phyloP scores from a whole-genome alignment of 768 basidiomycete species.

The Collybia sp. region DNA sequence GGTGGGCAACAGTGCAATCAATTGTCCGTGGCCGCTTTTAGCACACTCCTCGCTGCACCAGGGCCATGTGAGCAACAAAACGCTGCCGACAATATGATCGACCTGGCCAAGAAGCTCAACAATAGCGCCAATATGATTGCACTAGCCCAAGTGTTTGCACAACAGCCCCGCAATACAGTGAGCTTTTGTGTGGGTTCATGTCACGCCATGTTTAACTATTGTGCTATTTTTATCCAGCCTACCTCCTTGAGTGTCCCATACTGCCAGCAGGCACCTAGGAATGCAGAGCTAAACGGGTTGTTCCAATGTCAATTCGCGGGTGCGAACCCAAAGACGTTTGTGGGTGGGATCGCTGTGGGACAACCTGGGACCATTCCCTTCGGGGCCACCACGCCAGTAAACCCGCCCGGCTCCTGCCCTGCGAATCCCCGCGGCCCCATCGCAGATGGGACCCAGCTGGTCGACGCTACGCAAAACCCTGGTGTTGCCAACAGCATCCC shows the following conservation, averaged over 20 bases:
- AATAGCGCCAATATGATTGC: slow-evolving; percentile 43
- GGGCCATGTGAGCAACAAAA: slow-evolving; percentile 54
- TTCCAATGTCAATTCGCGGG: slow-evolving; percentile 59
- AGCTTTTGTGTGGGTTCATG: slow-evolving; percentile 11
- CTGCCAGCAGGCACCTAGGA: slow-evolving; percentile 49
- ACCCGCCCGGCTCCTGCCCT: slow-evolving; percentile 46
- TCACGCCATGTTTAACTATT: neutral
- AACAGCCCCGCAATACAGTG: slow-evolving; percentile 56
- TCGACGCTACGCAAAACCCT: slow-evolving; percentile 27
- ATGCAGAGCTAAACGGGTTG: slow-evolving; percentile 46
- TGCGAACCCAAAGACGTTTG: slow-evolving; percentile 37
- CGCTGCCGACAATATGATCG: slow-evolving; percentile 48
- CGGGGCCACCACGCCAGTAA: slow-evolving; percentile 31
- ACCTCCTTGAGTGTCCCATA: slow-evolving; percentile 40
- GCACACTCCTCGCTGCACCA: slow-evolving; percentile 53
- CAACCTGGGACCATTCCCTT: slow-evolving; percentile 49
- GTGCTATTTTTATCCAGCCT: slow-evolving; percentile 22
- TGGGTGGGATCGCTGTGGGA: slow-evolving; percentile 37
- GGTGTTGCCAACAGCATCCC: slow-evolving; percentile 17
- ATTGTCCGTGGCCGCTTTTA: slow-evolving; percentile 48
- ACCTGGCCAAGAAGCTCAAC: slow-evolving; percentile 37
- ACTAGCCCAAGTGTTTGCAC: slow-evolving; percentile 47
- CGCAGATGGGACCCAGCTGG: slow-evolving; percentile 42
- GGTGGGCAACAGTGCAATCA: slow-evolving; percentile 56
- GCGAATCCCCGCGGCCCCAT: slow-evolving; percentile 44